phyloP scores from a whole-genome alignment of 163 green algal species.

The Chloroidium sp. region DNA sequence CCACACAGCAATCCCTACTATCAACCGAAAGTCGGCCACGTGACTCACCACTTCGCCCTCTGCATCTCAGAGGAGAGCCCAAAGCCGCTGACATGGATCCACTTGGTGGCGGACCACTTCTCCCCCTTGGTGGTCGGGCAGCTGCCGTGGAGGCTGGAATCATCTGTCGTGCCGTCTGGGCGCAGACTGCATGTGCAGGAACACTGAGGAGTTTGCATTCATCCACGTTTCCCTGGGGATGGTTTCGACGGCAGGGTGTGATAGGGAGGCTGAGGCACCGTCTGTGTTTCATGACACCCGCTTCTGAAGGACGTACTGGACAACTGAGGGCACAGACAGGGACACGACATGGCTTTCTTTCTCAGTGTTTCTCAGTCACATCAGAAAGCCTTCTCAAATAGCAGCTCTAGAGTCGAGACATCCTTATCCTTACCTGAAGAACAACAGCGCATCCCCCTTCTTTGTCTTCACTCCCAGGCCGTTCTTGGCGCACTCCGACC shows the following conservation, averaged over 20 bases:
- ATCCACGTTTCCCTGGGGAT: too few species aligned
- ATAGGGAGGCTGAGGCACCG: too few species aligned
- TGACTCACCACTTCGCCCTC: conserved; percentile 18
- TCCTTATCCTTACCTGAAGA: conserved; percentile 28
- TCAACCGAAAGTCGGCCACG: neutral
- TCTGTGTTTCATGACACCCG: too few species aligned
- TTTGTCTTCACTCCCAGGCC: conserved; percentile 31
- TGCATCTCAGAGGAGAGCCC: conserved; percentile 11
- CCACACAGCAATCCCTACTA: neutral
- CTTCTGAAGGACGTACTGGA: too few species aligned
- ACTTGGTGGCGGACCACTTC: conserved; percentile 61
- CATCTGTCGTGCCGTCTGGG: conserved; percentile 35
- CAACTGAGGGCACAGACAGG: too few species aligned
- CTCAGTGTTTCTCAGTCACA: too few species aligned
- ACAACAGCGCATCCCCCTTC: conserved; percentile 53
- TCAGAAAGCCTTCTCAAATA: too few species aligned
- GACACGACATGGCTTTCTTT: too few species aligned
- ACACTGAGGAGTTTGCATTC: neutral
- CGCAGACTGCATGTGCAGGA: conserved; percentile 18
- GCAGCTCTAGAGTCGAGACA: too few species aligned
- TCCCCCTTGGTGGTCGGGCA: conserved; percentile 47
- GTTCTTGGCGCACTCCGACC: conserved; percentile 19
- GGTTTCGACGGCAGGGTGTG: too few species aligned
- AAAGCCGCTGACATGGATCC: conserved; percentile 34
- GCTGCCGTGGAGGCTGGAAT: conserved; percentile 49